phyloP scores from a whole-genome alignment of 257 asterid species.

The Asclepias syriaca region DNA sequence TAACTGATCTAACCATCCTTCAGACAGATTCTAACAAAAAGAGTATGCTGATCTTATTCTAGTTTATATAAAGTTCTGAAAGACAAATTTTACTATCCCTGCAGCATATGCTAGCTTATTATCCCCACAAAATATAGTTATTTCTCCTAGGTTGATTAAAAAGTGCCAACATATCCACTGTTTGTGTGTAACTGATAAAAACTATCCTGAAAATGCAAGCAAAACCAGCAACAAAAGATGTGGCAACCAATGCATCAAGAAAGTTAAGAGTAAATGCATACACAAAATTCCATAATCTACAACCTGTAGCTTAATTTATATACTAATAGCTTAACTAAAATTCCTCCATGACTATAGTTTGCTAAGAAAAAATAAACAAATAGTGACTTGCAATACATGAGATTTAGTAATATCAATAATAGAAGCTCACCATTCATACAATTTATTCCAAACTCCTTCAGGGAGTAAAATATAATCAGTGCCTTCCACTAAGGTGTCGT shows the following conservation, averaged over 20 bases:
- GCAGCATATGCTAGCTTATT: background rate
- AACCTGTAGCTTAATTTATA: no score
- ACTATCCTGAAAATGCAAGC: background rate
- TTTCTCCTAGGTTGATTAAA: background rate
- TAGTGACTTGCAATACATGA: background rate
- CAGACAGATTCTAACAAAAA: background rate
- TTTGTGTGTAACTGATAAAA: background rate
- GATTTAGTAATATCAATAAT: background rate
- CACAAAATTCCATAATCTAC: background rate
- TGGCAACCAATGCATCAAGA: background rate
- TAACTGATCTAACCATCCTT: background rate
- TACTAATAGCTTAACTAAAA: background rate
- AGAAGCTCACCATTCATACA: conserved; percentile 65
- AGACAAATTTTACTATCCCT: background rate
- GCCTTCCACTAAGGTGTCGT: conserved; percentile 93
- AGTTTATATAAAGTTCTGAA: background rate
- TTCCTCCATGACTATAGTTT: background rate
- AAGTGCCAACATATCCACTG: background rate
- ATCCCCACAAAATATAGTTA: background rate
- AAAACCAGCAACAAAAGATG: background rate
- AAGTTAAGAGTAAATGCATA: background rate
- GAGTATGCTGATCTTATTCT: background rate
- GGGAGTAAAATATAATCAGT: conserved; percentile 97
- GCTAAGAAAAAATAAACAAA: background rate
- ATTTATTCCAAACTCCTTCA: conserved; percentile 74